Evolutionary conservation across 2,329 filamentous ascomycete species (phyloP).

Genomic region (Aspergillus piperis): DNA sequence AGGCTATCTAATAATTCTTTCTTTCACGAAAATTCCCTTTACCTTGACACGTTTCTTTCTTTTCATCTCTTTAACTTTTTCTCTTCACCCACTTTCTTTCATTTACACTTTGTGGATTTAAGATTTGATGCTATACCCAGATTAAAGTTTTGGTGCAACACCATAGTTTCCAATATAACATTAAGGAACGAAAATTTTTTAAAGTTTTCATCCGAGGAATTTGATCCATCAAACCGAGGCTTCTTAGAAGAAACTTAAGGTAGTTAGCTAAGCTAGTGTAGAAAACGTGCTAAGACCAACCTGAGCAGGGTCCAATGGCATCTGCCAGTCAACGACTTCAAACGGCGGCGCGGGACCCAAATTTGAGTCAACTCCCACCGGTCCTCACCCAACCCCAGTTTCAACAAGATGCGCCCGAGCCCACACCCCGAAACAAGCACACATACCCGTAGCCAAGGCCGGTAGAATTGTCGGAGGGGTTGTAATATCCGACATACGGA

Average conservation of each 20-base stretch:
- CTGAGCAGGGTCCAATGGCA: neutral
- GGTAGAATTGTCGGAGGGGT: neutral
- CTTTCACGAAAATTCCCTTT: neutral
- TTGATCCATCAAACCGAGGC: neutral
- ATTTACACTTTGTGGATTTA: neutral
- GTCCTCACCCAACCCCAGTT: neutral
- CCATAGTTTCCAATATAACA: conserved; percentile 5
- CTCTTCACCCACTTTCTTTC: neutral
- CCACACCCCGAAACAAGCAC: neutral
- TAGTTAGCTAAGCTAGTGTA: neutral
- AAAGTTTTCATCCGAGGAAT: neutral
- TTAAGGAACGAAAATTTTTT: neutral
- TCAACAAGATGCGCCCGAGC: neutral
- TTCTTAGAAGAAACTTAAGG: too few species aligned
- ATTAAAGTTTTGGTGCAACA: conserved; percentile 5
- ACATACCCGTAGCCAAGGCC: neutral
- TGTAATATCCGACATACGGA: conserved; percentile 5
- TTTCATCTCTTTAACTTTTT: neutral
- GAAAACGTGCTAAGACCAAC: neutral
- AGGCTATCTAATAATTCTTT: neutral
- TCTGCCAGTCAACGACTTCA: neutral
- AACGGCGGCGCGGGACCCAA: neutral
- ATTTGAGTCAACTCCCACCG: neutral
- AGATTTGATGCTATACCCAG: conserved; percentile 4
- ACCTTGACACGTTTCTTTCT: too few species aligned